Evolutionary conservation across 257 asterid species (phyloP).

Genomic region (Fraxinus anomala): DNA sequence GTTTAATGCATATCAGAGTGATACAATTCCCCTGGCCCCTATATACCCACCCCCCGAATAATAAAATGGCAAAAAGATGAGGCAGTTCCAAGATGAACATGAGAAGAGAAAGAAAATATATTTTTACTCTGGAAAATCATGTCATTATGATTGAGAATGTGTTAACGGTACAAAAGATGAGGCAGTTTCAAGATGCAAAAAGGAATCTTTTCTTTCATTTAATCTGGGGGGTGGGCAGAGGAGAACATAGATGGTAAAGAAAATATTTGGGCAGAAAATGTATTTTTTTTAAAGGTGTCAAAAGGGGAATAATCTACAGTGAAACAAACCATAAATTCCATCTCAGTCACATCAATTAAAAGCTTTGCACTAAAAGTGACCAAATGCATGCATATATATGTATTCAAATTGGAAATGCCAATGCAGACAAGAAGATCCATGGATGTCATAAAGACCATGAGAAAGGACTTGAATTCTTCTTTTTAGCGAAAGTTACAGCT

Average conservation of each 20-base stretch:
- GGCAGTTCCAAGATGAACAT: neutral
- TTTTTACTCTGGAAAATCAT: neutral
- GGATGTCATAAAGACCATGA: neutral
- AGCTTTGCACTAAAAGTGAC: neutral
- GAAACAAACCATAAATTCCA: neutral
- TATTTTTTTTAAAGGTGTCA: neutral
- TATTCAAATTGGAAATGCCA: neutral
- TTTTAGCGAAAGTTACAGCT: neutral
- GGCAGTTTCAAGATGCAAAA: neutral
- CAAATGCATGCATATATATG: neutral
- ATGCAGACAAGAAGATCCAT: neutral
- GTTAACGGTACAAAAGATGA: neutral
- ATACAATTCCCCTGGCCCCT: neutral
- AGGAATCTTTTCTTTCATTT: neutral
- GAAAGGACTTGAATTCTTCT: neutral
- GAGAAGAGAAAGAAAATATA: neutral
- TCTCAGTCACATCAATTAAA: neutral
- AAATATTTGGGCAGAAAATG: neutral
- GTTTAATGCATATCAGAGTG: conserved; percentile 14
- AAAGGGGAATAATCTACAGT: neutral
- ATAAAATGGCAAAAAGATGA: neutral
- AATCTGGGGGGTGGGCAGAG: neutral
- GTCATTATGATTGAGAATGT: neutral
- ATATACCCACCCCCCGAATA: neutral
- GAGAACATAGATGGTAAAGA: neutral